Evolutionary conservation across 2,329 filamentous ascomycete species (phyloP), one percentile per base, ranked within the genome.

Genomic region (Aspergillus texensis): DNA sequence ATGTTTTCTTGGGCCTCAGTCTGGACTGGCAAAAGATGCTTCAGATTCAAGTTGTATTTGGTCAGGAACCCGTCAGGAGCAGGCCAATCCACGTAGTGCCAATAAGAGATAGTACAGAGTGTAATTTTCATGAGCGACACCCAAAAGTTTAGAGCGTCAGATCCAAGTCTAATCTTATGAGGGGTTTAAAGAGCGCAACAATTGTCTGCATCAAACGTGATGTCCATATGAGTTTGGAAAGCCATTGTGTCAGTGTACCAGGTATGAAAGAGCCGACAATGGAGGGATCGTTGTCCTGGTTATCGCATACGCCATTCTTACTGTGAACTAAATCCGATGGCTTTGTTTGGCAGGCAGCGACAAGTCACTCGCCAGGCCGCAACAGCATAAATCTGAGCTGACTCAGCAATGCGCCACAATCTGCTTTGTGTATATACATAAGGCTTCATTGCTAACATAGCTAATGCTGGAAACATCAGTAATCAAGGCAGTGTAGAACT

Each of bases 341-440:
- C 30, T 54, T 54, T 21, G 52, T 55, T 39, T 39, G 3, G 52
- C 30, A 55, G 52, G 52, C 52, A 55, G 52, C n/a, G n/a, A 55
- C 52, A 24, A 34, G 19, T 32, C 52, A 36, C 30, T 34, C 28
- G 28, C 21, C 16, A 55, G 52, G 52, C 32, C 19, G 30, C 52
- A 55, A 55, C 19, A 24, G 10, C 52, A 55, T 39, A 55, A 39
- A 41, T 28, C 21, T n/a, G 30, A 19, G 32, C 32, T 55, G 52
- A 55, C 32, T 36, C 52, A 55, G 48, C 48, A 21, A 12, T 21
- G 16, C 10, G 6, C 30, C n/a, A 53, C 9, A 14, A 21, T n/a
- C 4, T 14, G 32, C 32, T 36, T 55, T 41, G 52, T 55, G n/a
- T 28, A 41, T 39, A 32, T 24, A n/a, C 21, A 55, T 55, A 55